A percentile compares a stretch with the other conserved stretches of the same genome.
phyloP scores from a whole-genome alignment of 805 yeast genomes.

The Candida tallmaniae region DNA sequence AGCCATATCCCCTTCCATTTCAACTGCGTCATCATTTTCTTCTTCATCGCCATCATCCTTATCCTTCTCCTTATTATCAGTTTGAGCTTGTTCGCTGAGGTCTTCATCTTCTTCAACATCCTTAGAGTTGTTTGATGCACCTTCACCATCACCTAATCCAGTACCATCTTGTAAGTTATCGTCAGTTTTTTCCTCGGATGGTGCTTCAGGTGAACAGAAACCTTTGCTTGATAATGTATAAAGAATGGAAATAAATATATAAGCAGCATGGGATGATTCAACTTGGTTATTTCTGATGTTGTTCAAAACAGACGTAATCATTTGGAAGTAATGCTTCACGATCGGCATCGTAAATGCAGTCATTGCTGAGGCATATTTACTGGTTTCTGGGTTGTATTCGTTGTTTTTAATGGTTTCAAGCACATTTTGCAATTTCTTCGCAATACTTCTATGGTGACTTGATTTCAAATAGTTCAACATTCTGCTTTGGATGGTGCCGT shows the following conservation, averaged over 20 bases:
- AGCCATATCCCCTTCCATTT: conserved; percentile 95
- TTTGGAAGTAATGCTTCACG: conserved; percentile 50
- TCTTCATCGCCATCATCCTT: conserved; percentile 60
- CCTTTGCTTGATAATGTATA: conserved; percentile 69
- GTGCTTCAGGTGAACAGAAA: conserved; percentile 88
- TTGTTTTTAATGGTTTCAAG: conserved; percentile 28
- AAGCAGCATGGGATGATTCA: conserved; percentile 58
- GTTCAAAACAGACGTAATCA: conserved; percentile 40
- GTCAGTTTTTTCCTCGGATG: conserved; percentile 56
- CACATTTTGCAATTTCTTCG: conserved; percentile 29
- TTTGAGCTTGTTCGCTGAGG: conserved; percentile 70
- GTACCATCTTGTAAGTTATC: conserved; percentile 77
- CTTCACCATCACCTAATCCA: conserved; percentile 89
- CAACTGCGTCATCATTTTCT: conserved; percentile 85
- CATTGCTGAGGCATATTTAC: conserved; percentile 43
- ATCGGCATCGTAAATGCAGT: conserved; percentile 60
- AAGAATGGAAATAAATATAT: conserved; percentile 51
- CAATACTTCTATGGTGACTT: conserved; percentile 36
- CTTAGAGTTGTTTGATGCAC: conserved; percentile 74
- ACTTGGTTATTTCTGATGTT: conserved; percentile 47
- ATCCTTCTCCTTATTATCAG: conserved; percentile 60
- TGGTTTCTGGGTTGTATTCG: conserved; percentile 34
- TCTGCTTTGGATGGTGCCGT: conserved; percentile 44
- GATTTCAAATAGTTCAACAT: conserved; percentile 38
- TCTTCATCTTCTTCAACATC: conserved; percentile 93